A percentile compares a stretch with the other conserved stretches of the same genome.
Conservation (phyloP, 2,329 filamentous ascomycete genomes). For the Mycosphaerella arachidis region DNA sequence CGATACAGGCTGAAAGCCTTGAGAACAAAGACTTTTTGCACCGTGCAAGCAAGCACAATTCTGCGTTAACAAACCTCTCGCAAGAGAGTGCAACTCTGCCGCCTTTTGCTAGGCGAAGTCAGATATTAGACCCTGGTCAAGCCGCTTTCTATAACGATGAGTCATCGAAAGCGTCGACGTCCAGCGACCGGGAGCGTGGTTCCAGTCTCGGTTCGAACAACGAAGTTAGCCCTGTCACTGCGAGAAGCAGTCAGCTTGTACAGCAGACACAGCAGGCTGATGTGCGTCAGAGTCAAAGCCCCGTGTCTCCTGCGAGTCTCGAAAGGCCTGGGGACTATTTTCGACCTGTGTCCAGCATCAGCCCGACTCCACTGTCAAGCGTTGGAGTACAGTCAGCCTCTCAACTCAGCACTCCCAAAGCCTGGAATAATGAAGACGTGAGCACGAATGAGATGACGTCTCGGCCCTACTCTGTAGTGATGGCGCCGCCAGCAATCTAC, state of each 20-base stretch:
- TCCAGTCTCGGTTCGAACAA: constrained; percentile 18
- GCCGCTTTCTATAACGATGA: constrained; percentile 25
- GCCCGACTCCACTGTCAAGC: background rate
- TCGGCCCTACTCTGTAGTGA: constrained; percentile 11
- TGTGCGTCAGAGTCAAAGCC: constrained; percentile 14
- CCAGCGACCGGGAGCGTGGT: constrained; percentile 17
- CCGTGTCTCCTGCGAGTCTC: constrained; percentile 17
- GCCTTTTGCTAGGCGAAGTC: constrained; percentile 33
- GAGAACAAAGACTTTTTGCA: constrained; percentile 47
- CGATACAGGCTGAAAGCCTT: constrained; percentile 44
- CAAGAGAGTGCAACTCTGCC: constrained; percentile 31
- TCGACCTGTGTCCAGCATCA: constrained; percentile 17
- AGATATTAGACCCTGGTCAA: constrained; percentile 29
- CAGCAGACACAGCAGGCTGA: constrained; percentile 1
- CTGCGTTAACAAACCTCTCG: constrained; percentile 19
- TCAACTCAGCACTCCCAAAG: constrained; percentile 2
- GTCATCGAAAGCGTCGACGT: constrained; percentile 25
- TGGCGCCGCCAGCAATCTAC: constrained; percentile 17
- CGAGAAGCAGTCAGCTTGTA: constrained; percentile 8
- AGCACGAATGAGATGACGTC: constrained; percentile 7
- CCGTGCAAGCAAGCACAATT: constrained; percentile 37
- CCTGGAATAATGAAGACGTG: constrained; percentile 1
- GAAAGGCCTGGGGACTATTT: constrained; percentile 6
- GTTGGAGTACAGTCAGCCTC: constrained; percentile 1
- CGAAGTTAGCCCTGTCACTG: constrained; percentile 25